Base-by-base conservation (phyloP, 208 protist genomes). In the Trypanosoma boissoni region DNA sequence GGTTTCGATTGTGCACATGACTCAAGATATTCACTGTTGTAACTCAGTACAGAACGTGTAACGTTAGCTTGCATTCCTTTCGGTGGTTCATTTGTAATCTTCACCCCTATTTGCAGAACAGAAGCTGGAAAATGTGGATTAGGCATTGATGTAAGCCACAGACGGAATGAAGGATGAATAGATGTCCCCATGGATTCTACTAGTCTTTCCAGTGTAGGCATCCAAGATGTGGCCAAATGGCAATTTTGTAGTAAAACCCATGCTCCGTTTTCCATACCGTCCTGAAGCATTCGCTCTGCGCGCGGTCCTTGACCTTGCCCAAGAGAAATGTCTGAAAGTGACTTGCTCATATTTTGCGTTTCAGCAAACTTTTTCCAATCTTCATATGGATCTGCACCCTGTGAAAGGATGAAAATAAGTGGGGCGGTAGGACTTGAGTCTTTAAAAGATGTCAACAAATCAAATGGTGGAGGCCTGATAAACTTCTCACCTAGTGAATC, bases 11-110 rank as follows among this genome's bases (percentile, higher is more conserved):
- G 96, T 37, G 75, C 80, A 61, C 86, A 95, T 9, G 60, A 65
- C 20, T 95, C 80, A 9, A 99, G 74, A 61, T 91, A 97, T 18
- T 95, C 86, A 34, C 85, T 68, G 29, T 49, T 46, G 74, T 94
- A 97, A 60, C 79, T 83, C 6, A 86, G 64, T 18, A 97, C 48
- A 46, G 90, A 96, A 48, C 92, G 86, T 32, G 89, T 88, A 14
- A 99, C 78, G 67, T 99, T 99, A 26, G 96, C 86, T 59, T 95
- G 85, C 73, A 99, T 75, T 26, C 97, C 97, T 80, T 97, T 97
- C 16, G 98, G 98, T n/a, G 98, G 98, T 82, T 99, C 98, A 68
- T 99, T 98, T 8, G 98, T 99, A 84, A 99, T 98, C 78, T 99
- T 99, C 49, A 99, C 91, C 51, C 94, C 92, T 64, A 98, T 98